Evolutionary conservation across 805 yeast genomes (phyloP), one percentile per base, ranked within the genome.

Genomic region (Huiozyma naganishii): DNA sequence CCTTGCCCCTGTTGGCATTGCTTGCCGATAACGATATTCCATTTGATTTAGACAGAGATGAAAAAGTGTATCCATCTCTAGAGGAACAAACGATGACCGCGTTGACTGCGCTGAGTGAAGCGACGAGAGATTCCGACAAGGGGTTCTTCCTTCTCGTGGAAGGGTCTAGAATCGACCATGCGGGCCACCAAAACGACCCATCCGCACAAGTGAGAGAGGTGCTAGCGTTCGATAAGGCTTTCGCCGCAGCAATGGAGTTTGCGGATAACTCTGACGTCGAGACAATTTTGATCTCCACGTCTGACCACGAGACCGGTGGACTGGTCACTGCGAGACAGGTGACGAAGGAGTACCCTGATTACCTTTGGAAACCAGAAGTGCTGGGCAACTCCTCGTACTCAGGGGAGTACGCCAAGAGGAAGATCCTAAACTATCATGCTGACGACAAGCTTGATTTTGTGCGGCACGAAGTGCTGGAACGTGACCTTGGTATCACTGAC

Each of bases 301-400:
- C 94, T 27, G 97, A 89, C 62, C 97, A 89, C 67, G 97, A 89
- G 62, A 89, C 97, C 27, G 97, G 97, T 49, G 97, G 97, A 0
- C 71, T 89, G 50, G 83, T 83, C n/a, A 75, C 85, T 39, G 87
- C 95, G 0, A 77, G 89, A 64, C 96, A 89, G 68, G 62, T 83
- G 34, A 58, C 77, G 5, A 61, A 70, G 4, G 58, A 59, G 1
- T 87, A 88, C 60, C 97, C 97, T 1, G 95, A 87, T 46, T 88
- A 88, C 57, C 57, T 77, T 46, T 89, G 96, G 96, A 76, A 72
- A 54, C 97, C 97, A 0, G 79, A 83, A 57, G 85, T 76, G 13
- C 70, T 89, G 44, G 62, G 71, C 37, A 75, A 79, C 49, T 83
- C 85, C 27, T 69, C 76, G 8, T 87, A 83, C 56, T 82, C 95